Percentiles rank a stretch among this genome's conserved stretches.
Evolutionary conservation across 345 rosid species (phyloP).

Genomic region (Brassica nigra): DNA sequence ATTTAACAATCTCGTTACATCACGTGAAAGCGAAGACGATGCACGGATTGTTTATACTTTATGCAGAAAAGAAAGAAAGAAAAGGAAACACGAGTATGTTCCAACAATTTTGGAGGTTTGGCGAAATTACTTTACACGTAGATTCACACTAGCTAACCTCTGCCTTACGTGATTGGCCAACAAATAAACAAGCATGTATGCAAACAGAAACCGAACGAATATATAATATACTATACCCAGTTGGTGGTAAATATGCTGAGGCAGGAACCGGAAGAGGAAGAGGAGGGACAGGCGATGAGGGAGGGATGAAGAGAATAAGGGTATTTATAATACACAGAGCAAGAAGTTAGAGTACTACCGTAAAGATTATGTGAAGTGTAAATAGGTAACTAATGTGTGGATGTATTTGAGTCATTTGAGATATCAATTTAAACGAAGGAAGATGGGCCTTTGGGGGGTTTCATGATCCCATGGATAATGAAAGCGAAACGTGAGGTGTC

Average conservation of each 20-base stretch:
- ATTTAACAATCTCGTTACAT: not conserved
- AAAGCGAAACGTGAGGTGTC: slow-evolving; percentile 35
- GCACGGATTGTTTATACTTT: not conserved
- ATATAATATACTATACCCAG: slow-evolving; percentile 30
- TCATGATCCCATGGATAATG: slow-evolving; percentile 29
- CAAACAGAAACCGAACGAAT: not conserved
- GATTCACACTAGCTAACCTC: slow-evolving; percentile 3
- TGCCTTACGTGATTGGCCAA: slow-evolving; percentile 9
- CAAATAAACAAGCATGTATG: not conserved
- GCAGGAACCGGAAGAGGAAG: slow-evolving; percentile 47
- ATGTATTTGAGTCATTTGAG: not conserved
- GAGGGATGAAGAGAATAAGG: not conserved
- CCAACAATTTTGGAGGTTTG: slow-evolving; percentile 28
- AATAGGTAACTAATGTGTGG: not conserved
- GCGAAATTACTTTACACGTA: slow-evolving; percentile 29
- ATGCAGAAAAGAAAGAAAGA: not conserved
- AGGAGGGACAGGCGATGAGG: not conserved
- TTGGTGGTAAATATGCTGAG: slow-evolving; percentile 46
- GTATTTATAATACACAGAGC: slow-evolving; percentile 21
- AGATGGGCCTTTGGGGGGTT: not conserved
- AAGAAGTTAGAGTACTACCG: not conserved
- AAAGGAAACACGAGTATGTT: slow-evolving; percentile 13
- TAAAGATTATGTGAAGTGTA: no score
- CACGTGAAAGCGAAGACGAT: slow-evolving; percentile 2
- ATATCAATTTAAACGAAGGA: not conserved